These are phyloP conservation scores for Paecilomyces dactylethromorphus DNA, from an alignment of 2,329 filamentous ascomycete species.

Conservation along the genomic window DNA sequence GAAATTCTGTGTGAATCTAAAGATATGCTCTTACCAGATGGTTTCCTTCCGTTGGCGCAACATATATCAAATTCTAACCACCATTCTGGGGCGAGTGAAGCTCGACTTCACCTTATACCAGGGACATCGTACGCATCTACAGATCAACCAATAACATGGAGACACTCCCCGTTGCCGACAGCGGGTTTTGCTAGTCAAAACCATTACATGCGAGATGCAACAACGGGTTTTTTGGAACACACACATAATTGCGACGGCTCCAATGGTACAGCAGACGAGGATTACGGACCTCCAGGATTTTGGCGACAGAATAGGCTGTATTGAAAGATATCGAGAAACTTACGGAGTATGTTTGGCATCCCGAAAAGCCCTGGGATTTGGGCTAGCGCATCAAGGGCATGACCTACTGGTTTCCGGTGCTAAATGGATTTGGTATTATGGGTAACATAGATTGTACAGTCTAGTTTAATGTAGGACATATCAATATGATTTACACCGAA, in stretches of 20 bases:
- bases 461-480: background rate
- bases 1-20: background rate
- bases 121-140: background rate
- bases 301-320: conserved; percentile 21
- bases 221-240: background rate
- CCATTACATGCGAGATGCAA: background rate
- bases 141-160: background rate
- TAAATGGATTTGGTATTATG: background rate
- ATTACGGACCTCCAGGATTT: conserved; percentile 7
- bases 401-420: background rate
- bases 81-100: background rate
- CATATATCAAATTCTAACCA: background rate
- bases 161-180: background rate
- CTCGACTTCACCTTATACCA: background rate
- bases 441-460: background rate
- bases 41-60: background rate
- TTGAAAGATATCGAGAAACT: conserved; percentile 4
- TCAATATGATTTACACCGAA: background rate
- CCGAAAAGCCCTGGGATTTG: background rate
- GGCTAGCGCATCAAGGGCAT: background rate
- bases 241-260: background rate
- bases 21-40: background rate
- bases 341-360: background rate
- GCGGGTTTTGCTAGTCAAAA: background rate
- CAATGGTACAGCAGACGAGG: background rate